phyloP scores from a whole-genome alignment of 768 basidiomycete species.

The Mycena latifolia region DNA sequence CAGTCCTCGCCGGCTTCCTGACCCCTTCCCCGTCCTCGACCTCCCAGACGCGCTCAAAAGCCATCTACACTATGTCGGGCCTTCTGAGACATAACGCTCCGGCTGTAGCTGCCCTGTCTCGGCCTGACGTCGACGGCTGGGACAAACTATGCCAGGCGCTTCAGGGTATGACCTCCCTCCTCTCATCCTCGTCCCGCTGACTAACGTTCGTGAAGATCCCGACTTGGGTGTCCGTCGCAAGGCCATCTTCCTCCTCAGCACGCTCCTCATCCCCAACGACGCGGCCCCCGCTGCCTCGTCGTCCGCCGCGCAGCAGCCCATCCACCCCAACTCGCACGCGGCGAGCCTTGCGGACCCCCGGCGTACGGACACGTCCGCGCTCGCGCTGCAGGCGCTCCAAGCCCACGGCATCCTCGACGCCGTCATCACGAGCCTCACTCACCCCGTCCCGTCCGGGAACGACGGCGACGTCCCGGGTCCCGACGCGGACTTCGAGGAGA shows the following conservation, averaged over 20 bases:
- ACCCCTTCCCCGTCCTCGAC: conserved; percentile 62
- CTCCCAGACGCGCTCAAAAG: conserved; percentile 76
- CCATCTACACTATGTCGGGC: conserved; percentile 85
- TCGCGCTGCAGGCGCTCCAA: conserved; percentile 62
- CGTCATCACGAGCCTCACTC: conserved; percentile 63
- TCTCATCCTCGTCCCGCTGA: neutral
- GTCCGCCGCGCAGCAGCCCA: conserved; percentile 42
- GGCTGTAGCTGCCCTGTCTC: conserved; percentile 68
- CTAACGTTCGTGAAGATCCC: conserved; percentile 65
- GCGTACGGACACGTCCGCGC: conserved; percentile 62
- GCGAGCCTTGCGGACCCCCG: conserved; percentile 69
- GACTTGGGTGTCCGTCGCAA: conserved; percentile 85
- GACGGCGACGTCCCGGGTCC: conserved; percentile 72
- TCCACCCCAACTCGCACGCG: conserved; percentile 83
- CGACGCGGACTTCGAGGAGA: conserved; percentile 78
- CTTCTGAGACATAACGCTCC: conserved; percentile 81
- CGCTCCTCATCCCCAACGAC: conserved; percentile 69
- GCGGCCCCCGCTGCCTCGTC: conserved; percentile 39
- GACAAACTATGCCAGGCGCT: conserved; percentile 66
- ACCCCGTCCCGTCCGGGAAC: conserved; percentile 72
- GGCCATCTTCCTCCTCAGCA: conserved; percentile 79
- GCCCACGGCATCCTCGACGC: conserved; percentile 60
- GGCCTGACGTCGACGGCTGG: conserved; percentile 72
- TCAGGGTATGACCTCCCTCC: conserved; percentile 57
- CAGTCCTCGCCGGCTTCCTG: conserved; percentile 72